Conservation (phyloP, 345 rosid species). For the Dipteronia dyeriana region DNA sequence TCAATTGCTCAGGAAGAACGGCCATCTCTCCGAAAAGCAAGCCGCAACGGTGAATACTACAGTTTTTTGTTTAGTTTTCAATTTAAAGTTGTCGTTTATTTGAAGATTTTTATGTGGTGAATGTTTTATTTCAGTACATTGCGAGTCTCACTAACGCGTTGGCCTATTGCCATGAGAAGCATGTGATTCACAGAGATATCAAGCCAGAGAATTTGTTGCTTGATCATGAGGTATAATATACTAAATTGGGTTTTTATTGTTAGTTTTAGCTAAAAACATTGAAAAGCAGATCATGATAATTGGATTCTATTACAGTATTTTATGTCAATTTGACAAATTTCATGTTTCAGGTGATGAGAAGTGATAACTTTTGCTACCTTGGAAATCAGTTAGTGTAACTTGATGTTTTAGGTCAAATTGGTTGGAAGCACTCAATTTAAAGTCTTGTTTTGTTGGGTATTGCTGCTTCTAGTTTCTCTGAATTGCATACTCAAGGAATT, state of each 20-base stretch:
- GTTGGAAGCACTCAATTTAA: neutral
- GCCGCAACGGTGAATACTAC: slow-evolving; percentile 68
- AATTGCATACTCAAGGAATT: neutral
- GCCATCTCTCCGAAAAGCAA: slow-evolving; percentile 61
- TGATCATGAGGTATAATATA: slow-evolving; percentile 79
- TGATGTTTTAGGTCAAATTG: neutral
- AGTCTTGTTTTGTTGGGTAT: neutral
- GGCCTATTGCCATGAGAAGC: slow-evolving; percentile 87
- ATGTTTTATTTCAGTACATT: slow-evolving; percentile 59
- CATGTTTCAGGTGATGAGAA: neutral
- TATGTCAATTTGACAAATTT: neutral
- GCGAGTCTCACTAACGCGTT: slow-evolving; percentile 86
- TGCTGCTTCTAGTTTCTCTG: neutral
- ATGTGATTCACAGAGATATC: slow-evolving; percentile 95
- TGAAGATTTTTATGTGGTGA: neutral
- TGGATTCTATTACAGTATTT: neutral
- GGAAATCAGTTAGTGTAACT: neutral
- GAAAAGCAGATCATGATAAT: neutral
- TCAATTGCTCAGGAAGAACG: slow-evolving; percentile 54
- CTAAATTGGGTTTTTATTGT: neutral
- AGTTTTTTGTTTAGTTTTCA: neutral
- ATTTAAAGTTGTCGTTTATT: neutral
- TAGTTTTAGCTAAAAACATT: neutral
- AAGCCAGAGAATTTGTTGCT: slow-evolving; percentile 97
- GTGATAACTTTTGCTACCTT: neutral